Base-by-base conservation (phyloP, 2,329 filamentous ascomycete genomes). In the Westerdykella aurantiaca region DNA sequence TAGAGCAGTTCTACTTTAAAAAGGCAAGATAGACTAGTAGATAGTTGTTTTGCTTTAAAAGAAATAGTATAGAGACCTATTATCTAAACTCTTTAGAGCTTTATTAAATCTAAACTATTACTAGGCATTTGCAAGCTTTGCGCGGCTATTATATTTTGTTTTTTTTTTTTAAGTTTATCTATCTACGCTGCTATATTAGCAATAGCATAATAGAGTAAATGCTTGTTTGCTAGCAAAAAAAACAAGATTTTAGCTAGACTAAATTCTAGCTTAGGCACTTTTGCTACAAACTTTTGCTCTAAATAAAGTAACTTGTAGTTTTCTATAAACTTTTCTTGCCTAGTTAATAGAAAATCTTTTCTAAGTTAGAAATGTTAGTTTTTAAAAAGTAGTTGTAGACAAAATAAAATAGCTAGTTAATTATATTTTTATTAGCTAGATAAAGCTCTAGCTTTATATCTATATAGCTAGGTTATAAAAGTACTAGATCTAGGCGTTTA, bases 381-480 rank as follows among this genome's bases (percentile, higher is more conserved):
- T 39, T 42, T 37, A 18, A 31, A 7, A 16, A 31, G 17, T n/a
- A 16, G 35, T 37, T 25, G 34, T 53, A 53, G 35, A 53, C 37
- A 23, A 50, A 51, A 40, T 31, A 38, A 38, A 50, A 50, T 21
- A 50, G 38, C 40, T 50, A 40, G 34, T 37, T 42, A 18, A 50
- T 45, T 39, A 53, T 51, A 41, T 49, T 45, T 43, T 47, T 33
- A 42, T 53, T 40, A 21, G 50, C 50, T 34, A 53, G 37, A 9
- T 50, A 25, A 62, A 88, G 83, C 14, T 72, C 73, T 1, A 86
- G 73, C 47, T 83, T 78, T 67, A 77, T 76, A 54, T 86, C 82
- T 6, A 88, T 81, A 6, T 83, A 74, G 2, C 85, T 84, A 0
- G 85, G 84, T 1, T 85, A 75, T 39, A 88, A 81, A 9, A 90